Evolutionary conservation across 257 asterid genomes (phyloP).

Genomic region (Penstemon eatonii): DNA sequence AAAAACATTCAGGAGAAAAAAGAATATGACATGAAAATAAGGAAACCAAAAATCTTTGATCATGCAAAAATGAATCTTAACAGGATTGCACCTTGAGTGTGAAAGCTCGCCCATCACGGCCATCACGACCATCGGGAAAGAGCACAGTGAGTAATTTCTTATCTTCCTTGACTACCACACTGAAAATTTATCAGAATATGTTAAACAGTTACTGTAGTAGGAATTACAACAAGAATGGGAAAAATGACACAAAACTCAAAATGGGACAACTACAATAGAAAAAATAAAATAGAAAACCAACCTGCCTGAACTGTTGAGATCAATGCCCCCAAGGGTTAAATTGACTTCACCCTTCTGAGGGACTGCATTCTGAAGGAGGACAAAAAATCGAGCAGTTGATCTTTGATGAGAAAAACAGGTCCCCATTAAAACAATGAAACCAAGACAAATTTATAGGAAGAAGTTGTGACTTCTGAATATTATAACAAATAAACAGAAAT

Average conservation of each 20-base stretch:
- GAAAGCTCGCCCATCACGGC: conserved; percentile 96
- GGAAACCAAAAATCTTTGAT: conserved; percentile 13
- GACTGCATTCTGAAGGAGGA: conserved; percentile 56
- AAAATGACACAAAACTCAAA: conserved; percentile 10
- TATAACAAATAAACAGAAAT: background rate
- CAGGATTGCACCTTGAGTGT: conserved; percentile 78
- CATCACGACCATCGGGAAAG: conserved; percentile 94
- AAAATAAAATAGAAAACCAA: conserved; percentile 43
- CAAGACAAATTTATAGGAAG: background rate
- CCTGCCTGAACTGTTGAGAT: conserved; percentile 99
- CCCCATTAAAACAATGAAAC: background rate
- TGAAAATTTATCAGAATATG: conserved; percentile 42
- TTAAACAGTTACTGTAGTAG: conserved; percentile 2
- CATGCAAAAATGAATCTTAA: conserved; percentile 10
- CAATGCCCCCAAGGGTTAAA: conserved; percentile 99
- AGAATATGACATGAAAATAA: conserved; percentile 1
- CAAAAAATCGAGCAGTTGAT: conserved; percentile 24
- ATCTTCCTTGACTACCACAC: conserved; percentile 97
- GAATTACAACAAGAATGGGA: conserved; percentile 10
- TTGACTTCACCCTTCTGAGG: conserved; percentile 89
- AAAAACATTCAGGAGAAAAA: background rate
- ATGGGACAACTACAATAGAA: conserved; percentile 1
- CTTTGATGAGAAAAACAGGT: conserved; percentile 1
- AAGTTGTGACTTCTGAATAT: too few relatives aligned
- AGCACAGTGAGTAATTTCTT: conserved; percentile 90